phyloP scores from a whole-genome alignment of 768 basidiomycete genomes.

The Lactarius trivialis region DNA sequence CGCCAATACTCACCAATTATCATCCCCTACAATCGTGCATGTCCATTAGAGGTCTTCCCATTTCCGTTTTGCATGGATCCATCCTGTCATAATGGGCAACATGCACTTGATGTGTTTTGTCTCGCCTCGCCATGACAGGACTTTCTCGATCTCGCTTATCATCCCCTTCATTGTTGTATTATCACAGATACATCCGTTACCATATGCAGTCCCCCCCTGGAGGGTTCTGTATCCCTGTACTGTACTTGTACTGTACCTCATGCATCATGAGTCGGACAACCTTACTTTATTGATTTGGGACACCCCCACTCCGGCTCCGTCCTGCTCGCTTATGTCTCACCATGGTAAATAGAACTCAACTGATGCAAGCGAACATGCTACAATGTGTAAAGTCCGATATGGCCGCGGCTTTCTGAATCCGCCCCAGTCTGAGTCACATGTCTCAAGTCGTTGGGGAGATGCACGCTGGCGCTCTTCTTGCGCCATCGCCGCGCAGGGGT shows the following conservation, averaged over 20 bases:
- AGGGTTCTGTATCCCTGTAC: not conserved
- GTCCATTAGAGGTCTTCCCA: not conserved
- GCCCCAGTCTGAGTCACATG: not conserved
- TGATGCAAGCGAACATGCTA: not conserved
- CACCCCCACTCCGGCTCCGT: not conserved
- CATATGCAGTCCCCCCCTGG: not conserved
- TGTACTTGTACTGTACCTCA: not conserved
- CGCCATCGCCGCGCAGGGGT: not conserved
- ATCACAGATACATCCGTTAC: not conserved
- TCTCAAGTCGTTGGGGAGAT: not conserved
- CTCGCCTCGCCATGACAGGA: not conserved
- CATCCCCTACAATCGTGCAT: not conserved
- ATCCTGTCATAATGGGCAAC: not conserved
- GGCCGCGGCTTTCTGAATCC: not conserved
- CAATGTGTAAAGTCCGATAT: not conserved
- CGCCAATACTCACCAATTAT: not conserved
- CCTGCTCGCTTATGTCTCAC: not conserved
- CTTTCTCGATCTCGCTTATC: too few relatives aligned
- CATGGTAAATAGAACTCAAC: not conserved
- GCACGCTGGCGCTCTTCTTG: not conserved
- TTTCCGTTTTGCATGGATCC: not conserved
- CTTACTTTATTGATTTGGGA: not conserved
- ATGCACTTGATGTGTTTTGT: slow-evolving; percentile 14
- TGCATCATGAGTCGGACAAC: too few relatives aligned
- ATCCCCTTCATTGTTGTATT: not conserved